Base-by-base conservation (phyloP, 2,329 filamentous ascomycete species). In the Dactylonectria macrodidyma region DNA sequence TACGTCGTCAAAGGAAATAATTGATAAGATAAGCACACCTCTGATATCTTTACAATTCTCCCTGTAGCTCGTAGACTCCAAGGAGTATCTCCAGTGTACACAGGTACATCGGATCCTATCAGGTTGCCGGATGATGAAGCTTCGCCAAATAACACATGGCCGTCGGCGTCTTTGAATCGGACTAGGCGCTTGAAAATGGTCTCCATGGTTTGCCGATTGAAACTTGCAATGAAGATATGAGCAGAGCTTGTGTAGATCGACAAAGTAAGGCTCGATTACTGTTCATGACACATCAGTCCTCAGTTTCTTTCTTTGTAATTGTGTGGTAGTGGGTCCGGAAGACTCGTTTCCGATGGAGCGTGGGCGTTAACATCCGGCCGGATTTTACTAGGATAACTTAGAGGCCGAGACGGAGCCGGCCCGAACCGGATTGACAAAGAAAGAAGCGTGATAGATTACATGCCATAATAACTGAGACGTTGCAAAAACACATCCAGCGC, bases 1-100 rank as follows among this genome's bases (percentile, higher is more conserved):
- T 34, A 30, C 34, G 8, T 2, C 3, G 33, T 5, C 22, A 10
- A 5, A 2, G 16, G 16, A 6, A 14, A 8, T 44, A 6, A 7
- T n/a, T 44, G 3, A n/a, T n/a, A 44, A n/a, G 5, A 16, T 19
- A n/a, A 7, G 7, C 11, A 6, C 16, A 56, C 61, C 34, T 63
- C 46, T 16, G 61, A 58, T 12, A 63, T 56, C 7, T 51, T 44
- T 11, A 52, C 54, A 34, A 33, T 50, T 9, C n/a, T 16, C n/a
- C 3, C 7, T 2, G 61, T 51, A 2, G 2, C 11, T 24, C 58
- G 11, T 2, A 63, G 46, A 5, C 11, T 12, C 61, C 61, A 63
- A 50, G 61, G 61, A 3, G 2, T 41, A 14, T 57, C 61, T 12
- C 61, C 61, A 8, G 30, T 14, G 30, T 63, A 63, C 6, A 63